Base-by-base conservation (phyloP, 371 early-diverging fungal species). In the Phascolomyces articulosus region DNA sequence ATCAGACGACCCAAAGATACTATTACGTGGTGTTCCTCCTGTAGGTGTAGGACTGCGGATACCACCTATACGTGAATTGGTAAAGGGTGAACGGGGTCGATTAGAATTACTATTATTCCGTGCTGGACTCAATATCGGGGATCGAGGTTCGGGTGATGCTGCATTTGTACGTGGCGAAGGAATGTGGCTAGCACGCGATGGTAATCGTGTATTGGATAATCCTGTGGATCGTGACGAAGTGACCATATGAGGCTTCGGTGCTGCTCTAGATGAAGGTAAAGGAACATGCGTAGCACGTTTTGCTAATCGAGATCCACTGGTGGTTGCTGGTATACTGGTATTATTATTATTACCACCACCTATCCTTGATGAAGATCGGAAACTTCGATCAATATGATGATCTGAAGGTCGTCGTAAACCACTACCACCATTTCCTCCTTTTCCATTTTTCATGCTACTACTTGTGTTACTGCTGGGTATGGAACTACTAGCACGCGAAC, bases 241-340 rank as follows among this genome's bases (percentile, higher is more conserved):
- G 2, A 75, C 72, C 15, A 62, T 47, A 53, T 73, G 72, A 47
- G 79, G 76, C 9, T 67, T 64, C 15, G 71, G 61, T 55, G 48
- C 61, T 27, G 49, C 20, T 28, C 51, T 20, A 2, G 65, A 40
- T 21, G 68, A 66, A 40, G 80, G 80, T 40, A 77, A 64, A 16
- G 80, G 80, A n/a, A 80, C 77, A 65, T 80, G 80, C 1, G 80
- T 77, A 21, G 80, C 77, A 31, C 80, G 75, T 55, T 80, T 74
- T 6, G 75, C 70, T 13, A 75, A 62, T n/a, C 65, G 70, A 34
- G 67, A 48, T 13, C 44, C 44, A 44, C 44, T 44, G 8, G 44
- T 44, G 4, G 44, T 44, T n/a, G 44, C 4, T 44, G 44, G 18
- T n/a, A n/a, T 44, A 51, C 47, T 48, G 62, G 53, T 56, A 18